Evolutionary conservation across 2,329 filamentous ascomycete genomes (phyloP), one percentile per base, ranked within the genome.

Genomic region (Fusarium chuoi): DNA sequence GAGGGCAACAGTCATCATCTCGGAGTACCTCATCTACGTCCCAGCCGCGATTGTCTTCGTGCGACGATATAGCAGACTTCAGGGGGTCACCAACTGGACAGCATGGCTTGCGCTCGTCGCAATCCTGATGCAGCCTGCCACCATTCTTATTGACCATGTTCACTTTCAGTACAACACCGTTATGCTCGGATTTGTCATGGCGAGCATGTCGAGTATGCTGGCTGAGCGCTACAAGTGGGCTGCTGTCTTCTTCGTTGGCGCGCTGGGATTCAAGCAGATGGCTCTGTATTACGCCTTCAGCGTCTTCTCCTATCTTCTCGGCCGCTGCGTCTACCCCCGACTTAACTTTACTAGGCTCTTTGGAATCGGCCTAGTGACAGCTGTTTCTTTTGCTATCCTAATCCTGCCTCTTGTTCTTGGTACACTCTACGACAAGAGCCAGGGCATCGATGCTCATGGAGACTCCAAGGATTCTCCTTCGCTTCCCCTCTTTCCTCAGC

Each of bases 191-290:
- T 90, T 98, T 54, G 91, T 96, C 15, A 86, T 97, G 36, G 94
- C 94, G 2, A 94, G 92, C 77, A 91, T 98, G 85, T 96, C 96
- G 46, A 96, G 93, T 81, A 93, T 98, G 84, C 83, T 98, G 57
- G 94, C 95, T 7, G 94, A 94, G 8, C 90, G 95, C 55, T 92
- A 92, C 78, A 89, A 97, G 70, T 98, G 96, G 95, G 90, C 94
- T 33, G 95, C 94, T 71, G 89, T 98, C 67, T 98, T 98, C 85
- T 99, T 99, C 77, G 96, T 99, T 12, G 90, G 90, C 22, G 94
- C 96, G 7, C 86, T 99, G n/a, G 94, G 94, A 11, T 99, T 98
- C 87, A 99, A 99, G 86, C 96, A 99, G 83, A 99, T 99, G 97
- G 96, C 96, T 2, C 87, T 99, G 22, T 99, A 98, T 85, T 99